Evolutionary conservation across 768 basidiomycete species (phyloP).

Genomic region (Leucocoprinus leucothites): DNA sequence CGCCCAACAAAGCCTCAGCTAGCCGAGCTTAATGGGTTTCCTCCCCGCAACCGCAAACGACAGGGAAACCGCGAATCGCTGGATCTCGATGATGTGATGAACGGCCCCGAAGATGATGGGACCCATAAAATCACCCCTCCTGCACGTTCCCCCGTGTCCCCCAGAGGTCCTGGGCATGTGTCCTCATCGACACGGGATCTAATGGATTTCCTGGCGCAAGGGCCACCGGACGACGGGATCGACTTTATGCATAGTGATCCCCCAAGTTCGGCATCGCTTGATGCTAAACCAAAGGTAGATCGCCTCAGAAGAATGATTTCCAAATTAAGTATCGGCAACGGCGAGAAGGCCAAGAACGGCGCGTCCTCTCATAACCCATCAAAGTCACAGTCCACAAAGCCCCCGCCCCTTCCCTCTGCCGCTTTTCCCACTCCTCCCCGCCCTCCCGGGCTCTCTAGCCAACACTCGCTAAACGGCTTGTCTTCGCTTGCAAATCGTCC

Average conservation of each 20-base stretch:
- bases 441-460: constrained; percentile 13
- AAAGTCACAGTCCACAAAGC: constrained; percentile 16
- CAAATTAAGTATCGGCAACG: constrained; percentile 54
- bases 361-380: constrained; percentile 13
- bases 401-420: background rate
- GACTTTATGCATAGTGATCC: constrained; percentile 60
- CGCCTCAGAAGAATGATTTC: constrained; percentile 84
- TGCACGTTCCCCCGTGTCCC: constrained; percentile 19
- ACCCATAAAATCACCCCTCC: constrained; percentile 17
- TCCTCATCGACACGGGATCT: constrained; percentile 50
- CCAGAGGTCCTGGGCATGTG: constrained; percentile 24
- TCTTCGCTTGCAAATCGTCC: constrained; percentile 56
- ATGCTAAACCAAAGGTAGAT: constrained; percentile 51
- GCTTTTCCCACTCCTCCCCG: constrained; percentile 17
- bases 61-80: constrained; percentile 63
- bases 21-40: constrained; percentile 32
- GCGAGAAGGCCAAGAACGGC: constrained; percentile 30
- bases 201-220: constrained; percentile 54
- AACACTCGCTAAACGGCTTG: constrained; percentile 31
- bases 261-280: constrained; percentile 31
- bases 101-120: constrained; percentile 62
- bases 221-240: constrained; percentile 39
- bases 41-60: constrained; percentile 48
- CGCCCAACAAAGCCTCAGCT: constrained; percentile 16
- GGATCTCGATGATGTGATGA: constrained; percentile 75